Evolutionary conservation across 2,329 filamentous ascomycete species (phyloP).

Genomic region (Clonostachys rosea): DNA sequence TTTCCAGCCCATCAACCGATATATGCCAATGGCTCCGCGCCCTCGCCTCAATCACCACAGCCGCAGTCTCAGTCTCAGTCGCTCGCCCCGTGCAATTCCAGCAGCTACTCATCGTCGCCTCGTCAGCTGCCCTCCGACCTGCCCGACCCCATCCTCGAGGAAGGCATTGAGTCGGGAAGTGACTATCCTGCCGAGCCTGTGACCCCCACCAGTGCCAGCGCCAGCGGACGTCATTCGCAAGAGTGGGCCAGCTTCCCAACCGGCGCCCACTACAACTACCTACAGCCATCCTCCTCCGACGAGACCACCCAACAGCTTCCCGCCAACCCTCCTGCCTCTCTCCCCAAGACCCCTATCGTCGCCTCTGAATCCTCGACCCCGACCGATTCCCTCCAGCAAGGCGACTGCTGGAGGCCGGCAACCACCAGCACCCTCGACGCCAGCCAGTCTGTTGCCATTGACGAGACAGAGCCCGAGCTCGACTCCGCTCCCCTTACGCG

Average conservation of each 20-base stretch:
- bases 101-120: constrained; percentile 22
- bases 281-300: neutral
- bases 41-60: no score
- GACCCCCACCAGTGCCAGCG: constrained; percentile 46
- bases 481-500: constrained; percentile 17
- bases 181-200: constrained; percentile 56
- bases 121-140: constrained; percentile 45
- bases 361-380: neutral
- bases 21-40: no score
- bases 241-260: constrained; percentile 39
- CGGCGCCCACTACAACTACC: neutral
- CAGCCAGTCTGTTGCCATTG: neutral
- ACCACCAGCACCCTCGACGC: neutral
- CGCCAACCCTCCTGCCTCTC: neutral
- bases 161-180: constrained; percentile 57
- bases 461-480: neutral
- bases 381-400: neutral
- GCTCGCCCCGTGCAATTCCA: no score
- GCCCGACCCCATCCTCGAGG: constrained; percentile 44
- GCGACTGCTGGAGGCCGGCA: neutral
- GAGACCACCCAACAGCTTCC: neutral
- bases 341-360: neutral
- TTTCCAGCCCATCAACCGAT: no score
- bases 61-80: no score
- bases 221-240: constrained; percentile 40